Conservation (phyloP, 768 basidiomycete species). For the Cystofilobasidium capitatum region DNA sequence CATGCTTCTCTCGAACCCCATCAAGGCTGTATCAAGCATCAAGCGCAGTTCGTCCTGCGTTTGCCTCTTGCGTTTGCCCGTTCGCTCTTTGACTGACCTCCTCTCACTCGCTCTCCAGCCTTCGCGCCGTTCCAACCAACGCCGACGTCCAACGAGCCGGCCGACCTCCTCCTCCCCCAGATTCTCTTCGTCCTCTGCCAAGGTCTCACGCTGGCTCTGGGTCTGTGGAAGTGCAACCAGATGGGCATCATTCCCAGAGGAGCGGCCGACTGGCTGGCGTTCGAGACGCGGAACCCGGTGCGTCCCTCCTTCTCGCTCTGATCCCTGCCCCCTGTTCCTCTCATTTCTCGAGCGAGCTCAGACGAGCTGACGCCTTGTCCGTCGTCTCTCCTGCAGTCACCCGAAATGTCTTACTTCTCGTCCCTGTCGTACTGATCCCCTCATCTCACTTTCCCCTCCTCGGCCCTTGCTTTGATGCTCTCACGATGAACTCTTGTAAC, state of each 20-base stretch:
- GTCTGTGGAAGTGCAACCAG: constrained; percentile 82
- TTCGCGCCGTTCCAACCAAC: constrained; percentile 15
- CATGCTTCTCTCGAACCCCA: constrained; percentile 77
- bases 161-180: constrained; percentile 20
- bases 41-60: constrained; percentile 51
- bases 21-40: constrained; percentile 71
- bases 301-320: not conserved
- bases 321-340: not conserved
- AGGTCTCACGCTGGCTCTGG: constrained; percentile 53
- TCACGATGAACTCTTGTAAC: too few species aligned
- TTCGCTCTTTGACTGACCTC: not conserved
- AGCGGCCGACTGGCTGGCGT: constrained; percentile 89
- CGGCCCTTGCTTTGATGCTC: too few species aligned
- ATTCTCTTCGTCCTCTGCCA: constrained; percentile 32
- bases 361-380: not conserved
- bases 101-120: not conserved
- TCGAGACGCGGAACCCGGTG: constrained; percentile 68
- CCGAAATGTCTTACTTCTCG: constrained; percentile 8
- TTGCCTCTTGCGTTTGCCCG: not conserved
- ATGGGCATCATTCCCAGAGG: constrained; percentile 88
- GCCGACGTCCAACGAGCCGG: constrained; percentile 10
- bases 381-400: not conserved
- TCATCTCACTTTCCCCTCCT: too few species aligned
- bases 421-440: too few species aligned
- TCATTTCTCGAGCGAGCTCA: not conserved